phyloP scores from a whole-genome alignment of 345 rosid species.

The Geranium brycei region DNA sequence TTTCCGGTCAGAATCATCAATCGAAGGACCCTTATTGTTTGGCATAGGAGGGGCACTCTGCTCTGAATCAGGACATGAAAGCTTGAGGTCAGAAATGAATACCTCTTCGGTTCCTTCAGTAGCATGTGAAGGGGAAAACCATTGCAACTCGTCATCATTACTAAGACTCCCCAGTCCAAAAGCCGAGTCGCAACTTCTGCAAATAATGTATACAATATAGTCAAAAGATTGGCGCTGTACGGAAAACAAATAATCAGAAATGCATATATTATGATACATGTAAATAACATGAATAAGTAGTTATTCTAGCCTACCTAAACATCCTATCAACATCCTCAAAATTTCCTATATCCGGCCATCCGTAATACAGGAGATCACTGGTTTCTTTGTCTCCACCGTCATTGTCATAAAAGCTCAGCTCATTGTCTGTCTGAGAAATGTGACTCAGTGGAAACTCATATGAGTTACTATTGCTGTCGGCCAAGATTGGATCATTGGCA shows the following conservation, averaged over 20 bases:
- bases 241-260: not conserved
- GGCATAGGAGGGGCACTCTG: conserved; percentile 25
- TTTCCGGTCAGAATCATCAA: conserved; percentile 23
- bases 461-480: conserved; percentile 26
- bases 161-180: conserved; percentile 55
- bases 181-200: conserved; percentile 73
- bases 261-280: too few relatives aligned
- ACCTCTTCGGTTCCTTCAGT: conserved; percentile 39
- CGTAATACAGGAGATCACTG: conserved; percentile 44
- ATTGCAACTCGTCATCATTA: conserved; percentile 51
- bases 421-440: conserved; percentile 33
- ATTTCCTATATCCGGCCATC: conserved; percentile 79
- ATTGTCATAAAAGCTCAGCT: conserved; percentile 44
- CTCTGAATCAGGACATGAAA: conserved; percentile 25
- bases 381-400: conserved; percentile 38
- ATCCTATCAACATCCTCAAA: conserved; percentile 88
- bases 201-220: conserved; percentile 4
- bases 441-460: conserved; percentile 40
- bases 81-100: conserved; percentile 30
- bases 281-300: not conserved
- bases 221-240: not conserved
- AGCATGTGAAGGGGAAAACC: conserved; percentile 54
- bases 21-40: conserved; percentile 22
- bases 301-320: conserved; percentile 44
- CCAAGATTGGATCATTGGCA: conserved; percentile 28